Conservation (phyloP, 1,284 basidiomycete species). For the Meira miltonrushii region DNA sequence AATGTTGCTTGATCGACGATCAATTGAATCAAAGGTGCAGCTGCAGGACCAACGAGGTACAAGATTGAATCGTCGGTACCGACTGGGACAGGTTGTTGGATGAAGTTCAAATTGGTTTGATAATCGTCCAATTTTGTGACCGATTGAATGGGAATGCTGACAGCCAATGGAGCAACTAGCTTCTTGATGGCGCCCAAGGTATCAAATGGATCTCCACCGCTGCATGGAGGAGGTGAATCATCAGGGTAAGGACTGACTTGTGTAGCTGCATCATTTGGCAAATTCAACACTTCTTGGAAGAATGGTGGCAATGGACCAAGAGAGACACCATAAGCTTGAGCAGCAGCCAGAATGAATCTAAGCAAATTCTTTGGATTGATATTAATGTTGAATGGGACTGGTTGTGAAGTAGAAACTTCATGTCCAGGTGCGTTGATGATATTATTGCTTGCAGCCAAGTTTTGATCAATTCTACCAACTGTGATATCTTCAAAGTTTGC, state of each 20-base stretch:
- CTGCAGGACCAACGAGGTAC: slow-evolving; percentile 63
- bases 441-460: slow-evolving; percentile 53
- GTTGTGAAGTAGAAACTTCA: slow-evolving; percentile 61
- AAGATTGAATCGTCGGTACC: slow-evolving; percentile 65
- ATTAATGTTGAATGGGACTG: slow-evolving; percentile 65
- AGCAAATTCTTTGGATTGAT: slow-evolving; percentile 64
- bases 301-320: slow-evolving; percentile 64
- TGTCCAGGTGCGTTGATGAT: slow-evolving; percentile 65
- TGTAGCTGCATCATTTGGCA: slow-evolving; percentile 62
- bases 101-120: slow-evolving; percentile 62
- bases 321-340: slow-evolving; percentile 60
- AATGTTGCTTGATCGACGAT: slow-evolving; percentile 63
- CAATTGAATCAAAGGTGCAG: slow-evolving; percentile 62
- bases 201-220: slow-evolving; percentile 56
- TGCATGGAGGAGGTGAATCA: slow-evolving; percentile 54
- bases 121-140: slow-evolving; percentile 47
- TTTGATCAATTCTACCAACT: slow-evolving; percentile 56
- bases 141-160: slow-evolving; percentile 57
- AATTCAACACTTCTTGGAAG: slow-evolving; percentile 61
- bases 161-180: slow-evolving; percentile 61
- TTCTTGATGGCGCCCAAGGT: slow-evolving; percentile 62
- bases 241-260: slow-evolving; percentile 57
- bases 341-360: slow-evolving; percentile 59
- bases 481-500: slow-evolving; percentile 57
- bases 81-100: slow-evolving; percentile 63